Conservation (phyloP, 257 asterid species). For the Nicotiana otophora region DNA sequence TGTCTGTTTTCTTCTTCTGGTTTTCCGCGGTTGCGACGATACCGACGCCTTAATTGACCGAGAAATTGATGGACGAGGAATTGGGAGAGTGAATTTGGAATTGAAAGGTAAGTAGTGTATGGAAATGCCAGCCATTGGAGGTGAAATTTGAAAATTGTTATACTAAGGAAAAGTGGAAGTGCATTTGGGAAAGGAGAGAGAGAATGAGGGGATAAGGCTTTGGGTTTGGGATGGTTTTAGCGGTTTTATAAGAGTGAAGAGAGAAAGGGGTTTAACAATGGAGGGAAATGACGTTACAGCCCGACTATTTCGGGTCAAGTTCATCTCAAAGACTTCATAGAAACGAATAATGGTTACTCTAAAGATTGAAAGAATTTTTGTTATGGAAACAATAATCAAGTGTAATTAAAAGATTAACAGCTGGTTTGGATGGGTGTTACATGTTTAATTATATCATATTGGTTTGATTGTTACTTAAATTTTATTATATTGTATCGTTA, state of each 20-base stretch:
- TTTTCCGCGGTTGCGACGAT: conserved; percentile 47
- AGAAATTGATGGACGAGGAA: conserved; percentile 14
- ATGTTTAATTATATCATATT: too few species aligned
- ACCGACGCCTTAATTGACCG: conserved; percentile 35
- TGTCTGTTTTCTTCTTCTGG: conserved; percentile 50
- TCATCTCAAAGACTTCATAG: too few species aligned
- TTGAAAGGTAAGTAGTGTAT: conserved; percentile 26
- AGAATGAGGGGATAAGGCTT: conserved; percentile 9
- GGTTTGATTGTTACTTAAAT: too few species aligned
- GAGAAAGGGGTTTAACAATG: background rate
- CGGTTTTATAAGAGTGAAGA: background rate
- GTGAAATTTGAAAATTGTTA: background rate
- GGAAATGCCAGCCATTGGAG: conserved; percentile 6
- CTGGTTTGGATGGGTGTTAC: too few species aligned
- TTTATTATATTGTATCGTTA: too few species aligned
- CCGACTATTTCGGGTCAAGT: background rate
- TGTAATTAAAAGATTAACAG: too few species aligned
- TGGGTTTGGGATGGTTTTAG: background rate
- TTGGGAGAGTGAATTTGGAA: conserved; percentile 12
- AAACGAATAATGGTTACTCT: too few species aligned
- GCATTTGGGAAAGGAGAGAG: background rate
- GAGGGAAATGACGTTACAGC: conserved; percentile 2
- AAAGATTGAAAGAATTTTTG: too few species aligned
- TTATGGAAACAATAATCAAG: too few species aligned
- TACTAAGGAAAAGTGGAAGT: background rate